A percentile compares a stretch with the other conserved stretches of the same genome.
Conservation (phyloP, 1,284 basidiomycete species). For the Ustilago curta region DNA sequence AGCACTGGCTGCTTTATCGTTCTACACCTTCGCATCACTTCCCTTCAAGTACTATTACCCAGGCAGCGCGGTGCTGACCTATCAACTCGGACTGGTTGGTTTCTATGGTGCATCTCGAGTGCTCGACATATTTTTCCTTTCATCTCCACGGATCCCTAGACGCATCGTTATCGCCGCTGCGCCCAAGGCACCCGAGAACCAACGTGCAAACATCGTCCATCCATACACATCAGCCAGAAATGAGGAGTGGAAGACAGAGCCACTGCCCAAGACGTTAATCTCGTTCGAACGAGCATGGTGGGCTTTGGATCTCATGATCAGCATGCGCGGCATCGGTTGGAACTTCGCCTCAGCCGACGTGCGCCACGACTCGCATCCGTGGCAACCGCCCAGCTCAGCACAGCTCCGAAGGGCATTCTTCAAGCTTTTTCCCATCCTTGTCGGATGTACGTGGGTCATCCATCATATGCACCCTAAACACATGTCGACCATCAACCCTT, state of each 20-base stretch:
- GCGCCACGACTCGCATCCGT: conserved; percentile 51
- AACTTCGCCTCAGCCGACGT: conserved; percentile 55
- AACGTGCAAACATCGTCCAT: conserved; percentile 16
- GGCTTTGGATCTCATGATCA: conserved; percentile 56
- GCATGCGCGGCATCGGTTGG: conserved; percentile 58
- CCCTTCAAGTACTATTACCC: conserved; percentile 51
- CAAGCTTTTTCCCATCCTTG: conserved; percentile 45
- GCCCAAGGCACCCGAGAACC: conserved; percentile 13
- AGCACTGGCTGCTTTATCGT: conserved; percentile 24
- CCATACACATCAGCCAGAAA: conserved; percentile 30
- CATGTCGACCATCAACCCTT: conserved; percentile 28
- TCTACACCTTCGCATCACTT: conserved; percentile 40
- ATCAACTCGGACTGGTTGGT: conserved; percentile 52
- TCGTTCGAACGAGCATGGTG: conserved; percentile 51
- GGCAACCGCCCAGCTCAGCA: conserved; percentile 47
- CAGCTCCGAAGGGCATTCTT: conserved; percentile 45
- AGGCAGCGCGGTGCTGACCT: conserved; percentile 48
- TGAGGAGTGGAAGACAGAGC: conserved; percentile 47
- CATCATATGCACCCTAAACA: conserved; percentile 39
- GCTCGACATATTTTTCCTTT: conserved; percentile 55
- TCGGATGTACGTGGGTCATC: conserved; percentile 32
- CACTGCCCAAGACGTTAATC: conserved; percentile 29
- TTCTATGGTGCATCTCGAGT: conserved; percentile 46
- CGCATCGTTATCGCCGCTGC: conserved; percentile 36
- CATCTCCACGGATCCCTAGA: conserved; percentile 39